Evolutionary conservation across 208 protist genomes (phyloP), one percentile per base, ranked within the genome.

Genomic region (Wallacemonas sp.): DNA sequence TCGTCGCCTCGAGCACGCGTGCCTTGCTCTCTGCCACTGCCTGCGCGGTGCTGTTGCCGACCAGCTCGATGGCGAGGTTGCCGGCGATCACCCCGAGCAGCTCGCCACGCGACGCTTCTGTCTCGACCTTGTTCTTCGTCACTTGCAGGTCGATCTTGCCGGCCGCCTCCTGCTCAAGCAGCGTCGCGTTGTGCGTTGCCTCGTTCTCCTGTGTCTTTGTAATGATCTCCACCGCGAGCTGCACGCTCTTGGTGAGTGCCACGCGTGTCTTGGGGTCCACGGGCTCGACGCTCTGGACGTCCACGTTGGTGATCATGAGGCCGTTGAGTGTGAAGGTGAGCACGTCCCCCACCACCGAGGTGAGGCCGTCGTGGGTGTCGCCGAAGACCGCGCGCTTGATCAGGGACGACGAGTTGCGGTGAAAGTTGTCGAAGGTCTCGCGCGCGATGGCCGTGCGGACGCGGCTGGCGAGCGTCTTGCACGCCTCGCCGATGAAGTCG

Each of bases 401-500:
- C 39, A 99, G 81, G 39, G 80, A 69, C 17, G 96, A 84, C 19
- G 95, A 98, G 76, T 97, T 88, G 49, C 89, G 86, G 74, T 99
- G 98, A 80, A 99, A 99, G 65, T 96, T 74, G 77, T 99, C 98
- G 72, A 99, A 99, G 2, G 92, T 79, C 16, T 83, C 80, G 0
- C 57, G 29, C 2, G 97, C 97, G 14, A 98, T 93, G 41, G 81
- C 83, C 26, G 89, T 96, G 48, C 98, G 92, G 39, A 99, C 83
- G 56, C 94, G 84, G 38, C 89, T 96, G 19, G 96, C 97, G 33
- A 99, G 93, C 23, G 93, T 90, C 61, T 97, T 97, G 82, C 97
- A 99, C 17, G 84, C 83, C 76, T 98, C 94, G 19, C 98, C 97
- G 43, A 99, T 82, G 71, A 99, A 99, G 84, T 99, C 98, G 21